Conservation (phyloP, 345 rosid species). For the Euphorbia pulcherrima region DNA sequence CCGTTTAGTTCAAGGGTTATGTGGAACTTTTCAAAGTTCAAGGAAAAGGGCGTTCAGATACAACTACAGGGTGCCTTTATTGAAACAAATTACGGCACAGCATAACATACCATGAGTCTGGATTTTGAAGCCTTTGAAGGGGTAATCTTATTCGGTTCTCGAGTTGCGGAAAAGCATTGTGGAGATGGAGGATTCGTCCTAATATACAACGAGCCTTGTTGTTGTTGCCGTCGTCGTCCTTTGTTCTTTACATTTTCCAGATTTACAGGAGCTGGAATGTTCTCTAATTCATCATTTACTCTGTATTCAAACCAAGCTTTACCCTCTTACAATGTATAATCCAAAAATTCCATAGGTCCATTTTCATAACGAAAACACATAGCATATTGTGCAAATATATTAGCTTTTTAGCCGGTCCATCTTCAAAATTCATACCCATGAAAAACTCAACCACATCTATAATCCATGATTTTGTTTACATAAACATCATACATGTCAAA, state of each 20-base stretch:
- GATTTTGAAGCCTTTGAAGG: constrained; percentile 48
- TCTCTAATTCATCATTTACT: constrained; percentile 52
- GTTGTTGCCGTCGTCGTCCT: too few species aligned
- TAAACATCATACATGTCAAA: too few species aligned
- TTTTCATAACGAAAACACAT: background rate
- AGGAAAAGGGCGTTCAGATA: too few species aligned
- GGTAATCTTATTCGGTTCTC: constrained; percentile 31
- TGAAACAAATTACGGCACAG: too few species aligned
- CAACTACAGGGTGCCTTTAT: background rate
- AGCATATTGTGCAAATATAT: background rate
- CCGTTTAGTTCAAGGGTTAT: background rate
- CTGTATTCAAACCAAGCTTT: constrained; percentile 24
- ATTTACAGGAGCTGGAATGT: constrained; percentile 41
- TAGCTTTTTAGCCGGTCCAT: background rate
- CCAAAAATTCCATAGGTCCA: background rate
- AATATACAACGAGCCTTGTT: constrained; percentile 50
- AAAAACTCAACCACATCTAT: background rate
- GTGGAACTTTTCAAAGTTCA: too few species aligned
- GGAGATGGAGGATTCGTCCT: constrained; percentile 97
- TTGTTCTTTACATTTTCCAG: constrained; percentile 50
- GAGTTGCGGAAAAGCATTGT: constrained; percentile 78
- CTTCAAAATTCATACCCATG: background rate
- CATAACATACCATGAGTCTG: constrained; percentile 53
- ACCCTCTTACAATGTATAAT: constrained; percentile 1
- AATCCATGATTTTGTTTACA: background rate